These are phyloP conservation scores for Yamadazyma sp. DNA, from an alignment of 805 yeast species.

Conservation along the genomic window DNA sequence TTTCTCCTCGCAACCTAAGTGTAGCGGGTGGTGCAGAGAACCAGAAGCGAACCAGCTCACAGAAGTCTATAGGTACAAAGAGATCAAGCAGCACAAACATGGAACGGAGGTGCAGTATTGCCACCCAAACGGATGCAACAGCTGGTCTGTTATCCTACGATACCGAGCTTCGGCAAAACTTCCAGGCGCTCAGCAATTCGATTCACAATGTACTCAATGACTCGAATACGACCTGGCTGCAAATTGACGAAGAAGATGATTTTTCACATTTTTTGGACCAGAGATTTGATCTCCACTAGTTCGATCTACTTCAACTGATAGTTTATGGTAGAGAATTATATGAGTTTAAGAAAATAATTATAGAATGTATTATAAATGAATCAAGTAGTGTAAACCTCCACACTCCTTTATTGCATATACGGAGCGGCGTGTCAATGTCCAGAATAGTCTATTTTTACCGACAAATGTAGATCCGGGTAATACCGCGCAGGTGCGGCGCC, in stretches of 20 bases:
- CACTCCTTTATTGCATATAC: no score
- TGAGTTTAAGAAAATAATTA: no score
- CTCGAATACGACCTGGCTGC: slow-evolving; percentile 4
- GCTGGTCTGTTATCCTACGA: background rate
- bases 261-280: slow-evolving; percentile 4
- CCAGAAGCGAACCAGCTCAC: background rate
- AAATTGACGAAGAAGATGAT: slow-evolving; percentile 4
- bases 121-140: background rate
- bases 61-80: no score
- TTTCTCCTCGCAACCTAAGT: background rate
- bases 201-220: slow-evolving; percentile 1
- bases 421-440: no score
- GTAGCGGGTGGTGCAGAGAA: background rate
- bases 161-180: slow-evolving; percentile 3
- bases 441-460: no score
- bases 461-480: no score
- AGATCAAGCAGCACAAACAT: no score
- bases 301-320: slow-evolving; percentile 1
- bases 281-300: slow-evolving; percentile 6
- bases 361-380: no score
- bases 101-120: background rate
- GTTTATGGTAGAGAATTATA: slow-evolving; percentile 4
- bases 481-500: no score
- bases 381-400: no score
- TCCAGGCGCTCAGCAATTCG: slow-evolving; percentile 2